A percentile compares a stretch with the other conserved stretches of the same genome.
phyloP scores from a whole-genome alignment of 148 eudicot genomes.

The Mesembryanthemum crystallinum region DNA sequence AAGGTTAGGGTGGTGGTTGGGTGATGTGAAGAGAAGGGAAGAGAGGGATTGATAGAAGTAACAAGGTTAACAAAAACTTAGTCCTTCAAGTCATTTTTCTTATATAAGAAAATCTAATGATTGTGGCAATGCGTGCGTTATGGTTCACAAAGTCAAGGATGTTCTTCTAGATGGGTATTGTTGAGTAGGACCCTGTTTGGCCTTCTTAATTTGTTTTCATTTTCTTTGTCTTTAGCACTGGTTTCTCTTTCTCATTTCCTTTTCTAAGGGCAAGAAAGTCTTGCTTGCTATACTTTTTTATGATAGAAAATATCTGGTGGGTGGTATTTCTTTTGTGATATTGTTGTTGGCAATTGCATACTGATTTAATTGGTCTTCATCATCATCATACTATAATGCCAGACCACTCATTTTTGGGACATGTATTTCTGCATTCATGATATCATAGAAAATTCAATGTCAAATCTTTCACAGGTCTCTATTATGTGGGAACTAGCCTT shows the following conservation, averaged over 20 bases:
- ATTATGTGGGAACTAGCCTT: background rate
- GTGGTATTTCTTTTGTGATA: background rate
- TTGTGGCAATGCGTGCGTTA: slow-evolving; percentile 29
- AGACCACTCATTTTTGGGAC: slow-evolving; percentile 23
- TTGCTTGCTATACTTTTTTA: background rate
- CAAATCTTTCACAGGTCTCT: background rate
- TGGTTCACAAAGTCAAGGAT: slow-evolving; percentile 23
- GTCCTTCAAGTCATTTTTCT: slow-evolving; percentile 8
- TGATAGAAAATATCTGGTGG: slow-evolving; percentile 7
- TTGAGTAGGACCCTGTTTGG: slow-evolving; percentile 3
- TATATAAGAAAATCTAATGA: slow-evolving; percentile 19
- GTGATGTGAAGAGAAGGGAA: slow-evolving; percentile 14
- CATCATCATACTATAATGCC: slow-evolving; percentile 18
- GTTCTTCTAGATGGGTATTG: slow-evolving; percentile 30
- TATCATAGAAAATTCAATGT: slow-evolving; percentile 6
- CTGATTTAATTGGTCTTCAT: slow-evolving; percentile 20
- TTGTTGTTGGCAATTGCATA: slow-evolving; percentile 18
- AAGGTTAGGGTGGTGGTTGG: slow-evolving; percentile 14
- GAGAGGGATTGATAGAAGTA: slow-evolving; percentile 2
- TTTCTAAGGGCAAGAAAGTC: background rate
- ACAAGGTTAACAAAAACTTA: slow-evolving; percentile 19
- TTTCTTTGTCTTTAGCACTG: background rate
- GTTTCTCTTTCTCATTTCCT: background rate
- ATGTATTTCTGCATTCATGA: slow-evolving; percentile 11
- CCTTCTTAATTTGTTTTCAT: background rate